phyloP scores from a whole-genome alignment of 2,329 filamentous ascomycete genomes.

The Fusarium secorum region DNA sequence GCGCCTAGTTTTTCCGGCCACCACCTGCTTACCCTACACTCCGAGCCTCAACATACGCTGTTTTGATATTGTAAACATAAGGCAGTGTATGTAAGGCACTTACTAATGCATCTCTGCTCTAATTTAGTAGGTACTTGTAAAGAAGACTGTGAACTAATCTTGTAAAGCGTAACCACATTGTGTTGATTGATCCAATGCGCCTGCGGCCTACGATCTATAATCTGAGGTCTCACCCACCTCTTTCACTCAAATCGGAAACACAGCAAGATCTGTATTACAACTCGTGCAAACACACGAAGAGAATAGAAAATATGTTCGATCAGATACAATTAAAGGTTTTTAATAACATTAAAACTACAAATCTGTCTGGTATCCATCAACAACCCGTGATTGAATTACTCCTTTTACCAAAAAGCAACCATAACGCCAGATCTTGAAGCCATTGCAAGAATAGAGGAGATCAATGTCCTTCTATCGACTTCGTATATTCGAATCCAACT shows the following conservation, averaged over 20 bases:
- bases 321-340: not conserved
- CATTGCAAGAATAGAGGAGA: not conserved
- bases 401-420: not conserved
- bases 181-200: not conserved
- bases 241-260: not conserved
- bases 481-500: constrained; percentile 41
- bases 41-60: not conserved
- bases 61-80: not conserved
- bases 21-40: constrained; percentile 9
- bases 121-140: not conserved
- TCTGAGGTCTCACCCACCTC: no score
- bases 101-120: not conserved
- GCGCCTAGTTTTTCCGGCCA: constrained; percentile 31
- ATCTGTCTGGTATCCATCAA: not conserved
- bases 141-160: not conserved
- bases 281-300: no score
- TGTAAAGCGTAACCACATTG: not conserved
- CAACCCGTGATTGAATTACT: not conserved
- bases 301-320: no score
- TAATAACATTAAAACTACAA: not conserved
- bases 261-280: not conserved
- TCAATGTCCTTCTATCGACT: not conserved
- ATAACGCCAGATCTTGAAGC: constrained; percentile 10
- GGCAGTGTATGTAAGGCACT: not conserved
- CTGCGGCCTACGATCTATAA: no score